Conservation (phyloP, 2,329 filamentous ascomycete species). For the Colletotrichum trifolii region DNA sequence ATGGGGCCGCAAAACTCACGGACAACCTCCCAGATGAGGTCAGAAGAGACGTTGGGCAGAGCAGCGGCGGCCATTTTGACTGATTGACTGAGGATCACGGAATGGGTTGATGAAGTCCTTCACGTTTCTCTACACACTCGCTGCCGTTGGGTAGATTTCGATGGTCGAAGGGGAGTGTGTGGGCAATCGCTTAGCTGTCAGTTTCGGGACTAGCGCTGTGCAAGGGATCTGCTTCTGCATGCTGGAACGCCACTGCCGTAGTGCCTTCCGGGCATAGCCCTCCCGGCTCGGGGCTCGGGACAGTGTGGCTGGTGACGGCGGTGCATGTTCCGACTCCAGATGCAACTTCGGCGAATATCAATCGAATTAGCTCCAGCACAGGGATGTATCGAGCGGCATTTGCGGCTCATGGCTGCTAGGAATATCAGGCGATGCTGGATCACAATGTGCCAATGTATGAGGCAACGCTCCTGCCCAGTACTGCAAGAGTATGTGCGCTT, state of each 20-base stretch:
- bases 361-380: no score
- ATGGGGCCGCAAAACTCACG: constrained; percentile 71
- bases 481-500: no score
- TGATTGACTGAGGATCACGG: constrained; percentile 48
- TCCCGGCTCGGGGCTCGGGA: constrained; percentile 5
- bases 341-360: no score
- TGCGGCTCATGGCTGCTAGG: no score
- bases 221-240: no score
- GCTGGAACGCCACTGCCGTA: constrained; percentile 6
- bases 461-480: no score
- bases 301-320: constrained; percentile 31
- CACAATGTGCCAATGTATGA: no score
- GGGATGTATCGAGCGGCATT: no score
- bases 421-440: no score
- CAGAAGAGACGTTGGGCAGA: constrained; percentile 82
- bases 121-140: constrained; percentile 27
- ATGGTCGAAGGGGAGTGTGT: constrained; percentile 46
- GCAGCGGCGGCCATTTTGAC: constrained; percentile 65
- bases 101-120: constrained; percentile 39
- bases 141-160: constrained; percentile 38
- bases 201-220: constrained; percentile 29
- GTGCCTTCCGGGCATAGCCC: constrained; percentile 32
- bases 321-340: constrained; percentile 2
- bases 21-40: constrained; percentile 94
- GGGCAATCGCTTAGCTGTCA: constrained; percentile 50